Base-by-base conservation (phyloP, 768 basidiomycete species). In the Lactarius hengduanensis region DNA sequence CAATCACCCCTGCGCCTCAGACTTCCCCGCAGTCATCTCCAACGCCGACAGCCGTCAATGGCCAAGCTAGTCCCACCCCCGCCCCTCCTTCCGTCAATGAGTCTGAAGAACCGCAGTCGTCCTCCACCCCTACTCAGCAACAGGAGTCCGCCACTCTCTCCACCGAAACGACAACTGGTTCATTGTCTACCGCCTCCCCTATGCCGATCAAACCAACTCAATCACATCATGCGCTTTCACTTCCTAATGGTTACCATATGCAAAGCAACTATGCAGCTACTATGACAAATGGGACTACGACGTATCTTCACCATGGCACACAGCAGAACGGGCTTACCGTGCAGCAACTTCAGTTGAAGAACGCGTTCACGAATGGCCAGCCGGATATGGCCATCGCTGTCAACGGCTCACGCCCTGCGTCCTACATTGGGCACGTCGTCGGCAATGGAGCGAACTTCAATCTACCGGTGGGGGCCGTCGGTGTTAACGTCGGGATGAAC, bases 291-390 rank as follows among this genome's bases (percentile, higher is more conserved):
- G 70, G 76, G 7, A 72, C 74, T 60, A 9, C 66, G n/a, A 41
- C 66, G 9, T 76, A 72, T 71, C 75, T 75, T 76, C 78, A 68
- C 66, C 74, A 71, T 54, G 71, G 77, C 15, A 61, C 70, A 64
- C 72, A 77, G 59, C 80, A 78, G 56, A 78, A 77, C 54, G 77
- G 78, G 2, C 73, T 89, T 56, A 84, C 79, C 40, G 65, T 77
- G 22, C 88, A 89, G 66, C 86, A 88, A 71, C 77, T 88, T 74
- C 85, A 87, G 73, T 81, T 78, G 62, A 87, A 88, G 75, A 76
- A 82, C 10, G 84, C 82, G 4, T 83, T 87, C 65, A 82, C 74
- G 2, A 72, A 73, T 54, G 73, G 71, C 41, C 70, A 71, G 43
- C 67, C 62, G 47, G 70, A 74, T 66, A 60, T 71, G 72, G 22